Evolutionary conservation across 2,329 filamentous ascomycete genomes (phyloP).

Genomic region (Botryotinia narcissicola): DNA sequence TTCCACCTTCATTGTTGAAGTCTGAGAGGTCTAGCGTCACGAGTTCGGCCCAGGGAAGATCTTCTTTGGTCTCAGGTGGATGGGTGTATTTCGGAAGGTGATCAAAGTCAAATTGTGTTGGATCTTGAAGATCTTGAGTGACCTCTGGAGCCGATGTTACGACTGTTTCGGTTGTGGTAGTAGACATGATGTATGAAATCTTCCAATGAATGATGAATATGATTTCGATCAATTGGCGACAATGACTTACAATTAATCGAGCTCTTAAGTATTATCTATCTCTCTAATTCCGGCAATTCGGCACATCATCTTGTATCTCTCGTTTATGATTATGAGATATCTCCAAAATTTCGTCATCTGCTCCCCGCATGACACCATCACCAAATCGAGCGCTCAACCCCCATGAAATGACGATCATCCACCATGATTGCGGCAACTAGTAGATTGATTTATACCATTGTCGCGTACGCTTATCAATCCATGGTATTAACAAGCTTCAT

Average conservation of each 20-base stretch:
- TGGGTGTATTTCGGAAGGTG: constrained; percentile 44
- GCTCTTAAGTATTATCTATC: neutral
- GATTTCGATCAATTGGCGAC: neutral
- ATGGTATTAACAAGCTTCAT: neutral
- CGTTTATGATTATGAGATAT: neutral
- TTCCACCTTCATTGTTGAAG: constrained; percentile 49
- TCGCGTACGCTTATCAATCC: neutral
- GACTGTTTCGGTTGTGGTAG: constrained; percentile 24
- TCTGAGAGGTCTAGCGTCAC: constrained; percentile 52
- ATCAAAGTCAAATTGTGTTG: constrained; percentile 28
- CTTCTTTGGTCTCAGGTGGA: constrained; percentile 47
- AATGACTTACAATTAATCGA: neutral
- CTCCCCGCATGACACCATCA: constrained; percentile 29
- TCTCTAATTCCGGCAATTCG: neutral
- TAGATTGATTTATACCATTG: neutral
- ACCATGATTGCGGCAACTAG: neutral
- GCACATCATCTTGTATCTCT: neutral
- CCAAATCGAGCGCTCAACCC: neutral
- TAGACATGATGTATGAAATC: constrained; percentile 22
- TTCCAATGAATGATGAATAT: neutral
- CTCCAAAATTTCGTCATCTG: constrained; percentile 23
- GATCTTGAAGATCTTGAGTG: constrained; percentile 25
- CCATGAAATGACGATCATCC: neutral
- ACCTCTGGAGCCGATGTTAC: neutral
- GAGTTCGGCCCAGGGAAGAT: constrained; percentile 51